Conservation (phyloP, 495 filamentous ascomycete species). For the Penicillium lagena region DNA sequence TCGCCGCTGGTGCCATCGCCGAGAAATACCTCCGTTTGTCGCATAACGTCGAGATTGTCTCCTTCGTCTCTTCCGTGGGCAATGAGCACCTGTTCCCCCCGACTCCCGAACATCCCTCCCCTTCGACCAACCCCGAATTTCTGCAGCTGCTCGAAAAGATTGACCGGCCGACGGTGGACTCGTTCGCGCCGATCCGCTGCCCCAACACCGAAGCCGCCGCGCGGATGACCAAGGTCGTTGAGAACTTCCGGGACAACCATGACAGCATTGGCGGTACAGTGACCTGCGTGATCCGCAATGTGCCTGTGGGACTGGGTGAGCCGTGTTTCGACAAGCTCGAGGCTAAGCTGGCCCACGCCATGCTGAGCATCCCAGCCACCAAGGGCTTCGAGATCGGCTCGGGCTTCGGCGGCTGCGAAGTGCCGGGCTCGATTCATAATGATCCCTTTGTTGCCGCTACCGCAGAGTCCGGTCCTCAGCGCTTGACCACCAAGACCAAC, state of each 20-base stretch:
- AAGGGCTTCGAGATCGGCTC: conserved; percentile 97
- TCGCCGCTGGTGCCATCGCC: conserved; percentile 90
- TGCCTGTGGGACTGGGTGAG: conserved; percentile 83
- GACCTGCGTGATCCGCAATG: conserved; percentile 90
- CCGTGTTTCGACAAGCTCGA: conserved; percentile 96
- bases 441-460: conserved; percentile 71
- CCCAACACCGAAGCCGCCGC: conserved; percentile 58
- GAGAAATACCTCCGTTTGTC: conserved; percentile 84
- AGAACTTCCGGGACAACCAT: conserved; percentile 65
- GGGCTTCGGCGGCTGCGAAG: conserved; percentile 80
- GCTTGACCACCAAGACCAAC: conserved; percentile 86
- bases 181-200: conserved; percentile 78
- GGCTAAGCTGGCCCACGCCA: conserved; percentile 87
- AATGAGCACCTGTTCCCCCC: conserved; percentile 77
- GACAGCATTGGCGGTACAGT: conserved; percentile 97
- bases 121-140: conserved; percentile 79
- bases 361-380: conserved; percentile 95
- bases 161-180: conserved; percentile 73
- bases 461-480: conserved; percentile 31
- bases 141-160: conserved; percentile 68
- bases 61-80: conserved; percentile 85
- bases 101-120: conserved; percentile 62
- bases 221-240: conserved; percentile 76
- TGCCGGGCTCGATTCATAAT: conserved; percentile 90
- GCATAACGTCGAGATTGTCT: conserved; percentile 83